Evolutionary conservation across 768 basidiomycete species (phyloP), one percentile per base, ranked within the genome.

Genomic region (Gyrodon lividus): DNA sequence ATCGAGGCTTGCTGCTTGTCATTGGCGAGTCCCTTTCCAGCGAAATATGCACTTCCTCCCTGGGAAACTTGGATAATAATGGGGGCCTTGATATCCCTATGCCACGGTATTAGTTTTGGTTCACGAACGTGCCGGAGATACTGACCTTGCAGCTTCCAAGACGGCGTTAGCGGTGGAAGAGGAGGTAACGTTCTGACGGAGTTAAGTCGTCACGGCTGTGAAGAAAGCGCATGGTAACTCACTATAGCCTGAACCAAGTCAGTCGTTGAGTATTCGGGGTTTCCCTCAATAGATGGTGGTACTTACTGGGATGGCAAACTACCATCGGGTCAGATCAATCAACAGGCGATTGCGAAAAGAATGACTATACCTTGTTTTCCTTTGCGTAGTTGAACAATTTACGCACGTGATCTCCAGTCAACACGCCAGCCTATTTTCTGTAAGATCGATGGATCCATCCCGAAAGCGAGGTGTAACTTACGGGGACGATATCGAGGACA

Each of bases 1-100:
- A 94, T 87, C 39, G 96, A 98, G 5, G 92, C 97, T 72, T 98
- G 86, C 66, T 98, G 97, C 61, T 93, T 87, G 70, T 88, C 92
- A 70, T 98, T 98, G 62, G 88, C 75, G 51, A 99, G 81, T 24
- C 95, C 96, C 73, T 99, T 99, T 56, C 97, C 97, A 40, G 92
- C 92, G 66, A 90, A 98, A 80, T 88, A 98, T 46, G 95, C 96
- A 55, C 84, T 81, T 63, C 97, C 97, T 51, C 97, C 97, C 70
- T 99, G 95, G 49, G 97, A 99, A 57, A 95, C 86, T 69, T 98
- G 97, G 63, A 98, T 77, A 73, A 99, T 98, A 74, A 99, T 94
- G 52, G 96, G 96, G 26, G 96, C 80, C 72, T 98, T 98, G 80
- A 90, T 83, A 70, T 98, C 97, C 58, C 92, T 92, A 62, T 40